Base-by-base conservation (phyloP, 176 grass and related monocot species). In the Carex myosuroides region DNA sequence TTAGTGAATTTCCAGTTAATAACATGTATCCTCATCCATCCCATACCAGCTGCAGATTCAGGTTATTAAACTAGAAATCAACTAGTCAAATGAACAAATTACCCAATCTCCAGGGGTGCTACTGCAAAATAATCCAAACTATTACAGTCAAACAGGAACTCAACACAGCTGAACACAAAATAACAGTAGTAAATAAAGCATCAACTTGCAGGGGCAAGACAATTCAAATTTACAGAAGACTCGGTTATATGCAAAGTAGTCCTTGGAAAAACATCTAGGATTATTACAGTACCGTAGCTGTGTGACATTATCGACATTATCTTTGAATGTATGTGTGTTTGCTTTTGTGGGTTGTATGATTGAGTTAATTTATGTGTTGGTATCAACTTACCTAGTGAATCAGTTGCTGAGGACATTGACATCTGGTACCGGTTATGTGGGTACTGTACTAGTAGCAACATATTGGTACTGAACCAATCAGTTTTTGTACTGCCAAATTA, bases 51-150 rank as follows among this genome's bases (percentile, higher is more conserved):
- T 50, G 46, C 46, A 50, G 46, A 50, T 50, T 50, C 46, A 50
- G 46, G 46, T 50, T 50, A 50, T 50, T 50, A 50, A 50, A 50
- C 46, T 46, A 46, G 44, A 46, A 46, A 46, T 9, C 44, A 46
- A 46, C 44, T 50, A 50, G 46, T 50, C 46, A 50, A 50, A 50
- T 50, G 46, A 50, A 81, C 89, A 94, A 81, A 89, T 91, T 20
- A 91, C 92, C 92, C 89, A 91, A 75, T 91, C 87, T 42, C 89
- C 89, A 7, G 76, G 87, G 63, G 79, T 79, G 20, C 92, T 82
- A 91, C 89, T 94, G 92, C 14, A 89, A 84, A 24, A 26, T 62
- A 26, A 10, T 8, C 7, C 60, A 62, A 22, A 24, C 2, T 62
- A 62, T 62, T 50, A 50, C 10, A 50, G 2, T 50, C 46, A 50